phyloP scores from a whole-genome alignment of 352 stramenopile genomes.

The Phytophthora multivora region DNA sequence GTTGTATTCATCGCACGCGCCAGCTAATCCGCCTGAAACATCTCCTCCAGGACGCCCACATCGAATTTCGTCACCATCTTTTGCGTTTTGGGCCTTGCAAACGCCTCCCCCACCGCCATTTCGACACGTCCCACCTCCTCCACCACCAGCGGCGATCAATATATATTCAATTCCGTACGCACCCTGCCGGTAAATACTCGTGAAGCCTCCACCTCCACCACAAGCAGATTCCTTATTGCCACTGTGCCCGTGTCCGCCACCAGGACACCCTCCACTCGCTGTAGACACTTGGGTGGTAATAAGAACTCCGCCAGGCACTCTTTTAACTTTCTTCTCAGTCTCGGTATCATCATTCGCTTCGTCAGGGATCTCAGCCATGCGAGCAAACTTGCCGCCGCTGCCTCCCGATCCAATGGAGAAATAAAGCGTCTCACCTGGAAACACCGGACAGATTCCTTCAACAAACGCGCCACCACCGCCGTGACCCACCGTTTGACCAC shows the following conservation, averaged over 20 bases:
- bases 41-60: conserved; percentile 55
- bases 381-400: conserved; percentile 44
- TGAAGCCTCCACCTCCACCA: conserved; percentile 71
- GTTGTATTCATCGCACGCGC: conserved; percentile 63
- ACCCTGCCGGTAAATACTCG: conserved; percentile 67
- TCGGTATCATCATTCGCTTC: conserved; percentile 12
- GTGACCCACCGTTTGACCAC: conserved; percentile 49
- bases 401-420: conserved; percentile 59
- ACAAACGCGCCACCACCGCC: conserved; percentile 75
- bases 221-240: conserved; percentile 76
- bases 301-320: conserved; percentile 17
- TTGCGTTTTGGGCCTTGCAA: conserved; percentile 24
- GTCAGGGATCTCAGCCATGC: conserved; percentile 41
- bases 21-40: conserved; percentile 44
- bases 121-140: conserved; percentile 72
- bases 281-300: conserved; percentile 56
- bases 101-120: conserved; percentile 51
- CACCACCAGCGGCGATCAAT: conserved; percentile 64
- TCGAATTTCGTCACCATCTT: conserved; percentile 52
- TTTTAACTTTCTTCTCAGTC: conserved; percentile 20
- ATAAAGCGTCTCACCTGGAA: conserved; percentile 76
- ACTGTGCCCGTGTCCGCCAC: conserved; percentile 61
- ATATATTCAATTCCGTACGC: conserved; percentile 74
- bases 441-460: conserved; percentile 59
- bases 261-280: conserved; percentile 48